Base-by-base conservation (phyloP, 164 flowering plant species). In the Vitis rotundifolia region DNA sequence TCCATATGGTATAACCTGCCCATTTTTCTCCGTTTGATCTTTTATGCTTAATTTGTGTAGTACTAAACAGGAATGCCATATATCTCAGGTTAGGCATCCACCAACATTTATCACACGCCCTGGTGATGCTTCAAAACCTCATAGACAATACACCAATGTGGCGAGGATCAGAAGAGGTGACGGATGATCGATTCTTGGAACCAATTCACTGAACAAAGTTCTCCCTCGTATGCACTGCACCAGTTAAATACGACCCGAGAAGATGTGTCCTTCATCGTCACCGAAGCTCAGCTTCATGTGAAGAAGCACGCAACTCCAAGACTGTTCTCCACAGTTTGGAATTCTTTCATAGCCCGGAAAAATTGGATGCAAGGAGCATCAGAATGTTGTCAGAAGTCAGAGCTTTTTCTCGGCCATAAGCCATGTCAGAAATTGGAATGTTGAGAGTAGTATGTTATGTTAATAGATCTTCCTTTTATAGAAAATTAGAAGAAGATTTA, bases 201-300 rank as follows among this genome's bases (percentile, higher is more conserved):
- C 61, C 89, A 0, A 69, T 87, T 37, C 77, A 79, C 57, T 51
- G 87, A 64, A 91, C 85, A 68, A 84, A 68, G 48, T 88, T 82
- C 62, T 88, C 97, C 9, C 91, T 86, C 55, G 61, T 94, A 6
- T 87, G 89, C 81, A 88, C 90, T 3, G 81, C 85, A 0, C 87
- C 89, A 2, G 86, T 88, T 1, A 80, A 80, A 51, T 80, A 82
- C 68, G 78, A 90, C 26, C 3, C 29, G 59, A 6, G 63, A 74
- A 9, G 76, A 81, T 8, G 66, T 51, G 3, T 82, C 83, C 3
- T 89, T 77, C 75, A 84, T 94, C 0, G 97, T 94, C 61, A 85
- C 92, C 2, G 97, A 96, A 62, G 97, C 91, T 26, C 91, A 88
- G 62, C 89, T 94, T 15, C 80, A 79, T 11, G 86, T 88, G 0